Percentiles rank a stretch among this genome's conserved stretches.
Evolutionary conservation across 2,329 filamentous ascomycete species (phyloP).

Genomic region (Dactylellina leptospora): DNA sequence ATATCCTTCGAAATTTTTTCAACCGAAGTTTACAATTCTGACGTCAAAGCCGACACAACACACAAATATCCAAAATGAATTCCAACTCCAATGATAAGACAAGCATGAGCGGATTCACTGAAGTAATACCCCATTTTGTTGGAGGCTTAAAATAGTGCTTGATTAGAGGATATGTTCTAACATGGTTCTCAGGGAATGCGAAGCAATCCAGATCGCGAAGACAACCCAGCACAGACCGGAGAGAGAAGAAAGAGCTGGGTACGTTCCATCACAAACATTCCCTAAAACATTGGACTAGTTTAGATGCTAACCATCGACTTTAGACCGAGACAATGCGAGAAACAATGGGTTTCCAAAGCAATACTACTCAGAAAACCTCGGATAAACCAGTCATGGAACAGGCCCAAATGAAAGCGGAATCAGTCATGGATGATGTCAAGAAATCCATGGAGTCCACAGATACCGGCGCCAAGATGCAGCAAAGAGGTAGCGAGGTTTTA

Average conservation of each 20-base stretch:
- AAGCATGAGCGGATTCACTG: slow-evolving; percentile 29
- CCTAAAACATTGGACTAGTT: background rate
- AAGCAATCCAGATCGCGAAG: slow-evolving; percentile 41
- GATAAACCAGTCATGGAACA: slow-evolving; percentile 32
- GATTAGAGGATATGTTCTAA: background rate
- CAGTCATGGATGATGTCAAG: slow-evolving; percentile 36
- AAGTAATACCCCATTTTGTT: slow-evolving; percentile 4
- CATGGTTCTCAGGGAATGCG: slow-evolving; percentile 24
- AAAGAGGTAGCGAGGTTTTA: slow-evolving; percentile 40
- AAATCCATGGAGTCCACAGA: slow-evolving; percentile 28
- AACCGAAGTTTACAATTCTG: background rate
- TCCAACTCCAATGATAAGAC: slow-evolving; percentile 36
- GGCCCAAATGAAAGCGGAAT: slow-evolving; percentile 24
- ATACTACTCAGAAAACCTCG: slow-evolving; percentile 7
- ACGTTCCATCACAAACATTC: slow-evolving; percentile 3
- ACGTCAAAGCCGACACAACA: slow-evolving; percentile 28
- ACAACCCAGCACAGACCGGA: slow-evolving; percentile 28
- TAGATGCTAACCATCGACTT: background rate
- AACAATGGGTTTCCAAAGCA: slow-evolving; percentile 30
- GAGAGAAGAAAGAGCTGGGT: slow-evolving; percentile 48
- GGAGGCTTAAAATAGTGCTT: slow-evolving; percentile 14
- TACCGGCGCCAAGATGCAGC: slow-evolving; percentile 10
- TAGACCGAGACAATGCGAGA: slow-evolving; percentile 30
- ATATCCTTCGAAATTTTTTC: background rate
- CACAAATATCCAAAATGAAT: slow-evolving; percentile 32